Conservation (phyloP, 768 basidiomycete genomes). For the Guyanaporus albipodus region DNA sequence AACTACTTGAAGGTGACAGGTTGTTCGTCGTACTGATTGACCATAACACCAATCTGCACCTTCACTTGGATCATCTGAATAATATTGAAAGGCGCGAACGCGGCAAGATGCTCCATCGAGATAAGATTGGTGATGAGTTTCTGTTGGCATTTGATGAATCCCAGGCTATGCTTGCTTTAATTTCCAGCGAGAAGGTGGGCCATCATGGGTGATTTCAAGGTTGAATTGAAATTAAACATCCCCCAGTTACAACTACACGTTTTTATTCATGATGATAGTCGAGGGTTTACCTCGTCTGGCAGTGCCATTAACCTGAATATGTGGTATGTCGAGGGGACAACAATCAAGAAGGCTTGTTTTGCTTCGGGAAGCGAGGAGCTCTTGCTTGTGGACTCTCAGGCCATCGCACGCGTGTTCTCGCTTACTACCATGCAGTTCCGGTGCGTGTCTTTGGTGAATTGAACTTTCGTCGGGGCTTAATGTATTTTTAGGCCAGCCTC, state of each 20-base stretch:
- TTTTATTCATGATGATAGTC: constrained; percentile 47
- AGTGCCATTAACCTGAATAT: constrained; percentile 38
- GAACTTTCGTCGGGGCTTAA: neutral
- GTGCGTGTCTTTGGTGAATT: constrained; percentile 26
- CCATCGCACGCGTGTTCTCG: constrained; percentile 48
- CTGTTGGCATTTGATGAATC: constrained; percentile 51
- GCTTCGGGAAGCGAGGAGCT: constrained; percentile 51
- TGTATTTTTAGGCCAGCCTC: constrained; percentile 39
- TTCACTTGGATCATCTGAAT: constrained; percentile 37
- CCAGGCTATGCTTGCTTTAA: constrained; percentile 44
- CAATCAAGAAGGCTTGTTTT: constrained; percentile 41
- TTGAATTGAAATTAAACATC: neutral
- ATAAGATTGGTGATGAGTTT: constrained; percentile 45
- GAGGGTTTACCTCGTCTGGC: constrained; percentile 41
- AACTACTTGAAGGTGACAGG: constrained; percentile 39
- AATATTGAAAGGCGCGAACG: constrained; percentile 29
- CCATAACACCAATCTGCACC: constrained; percentile 25
- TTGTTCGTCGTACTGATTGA: constrained; percentile 41
- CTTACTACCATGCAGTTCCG: constrained; percentile 51
- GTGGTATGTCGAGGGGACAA: constrained; percentile 43
- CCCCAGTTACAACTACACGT: constrained; percentile 40
- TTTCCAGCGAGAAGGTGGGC: constrained; percentile 41
- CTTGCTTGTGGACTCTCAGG: constrained; percentile 43
- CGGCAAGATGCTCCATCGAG: constrained; percentile 37
- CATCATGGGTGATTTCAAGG: neutral